A percentile compares a stretch with the other conserved stretches of the same genome.
Conservation (phyloP, 352 stramenopile genomes). For the Thalassiosira mediterranea region DNA sequence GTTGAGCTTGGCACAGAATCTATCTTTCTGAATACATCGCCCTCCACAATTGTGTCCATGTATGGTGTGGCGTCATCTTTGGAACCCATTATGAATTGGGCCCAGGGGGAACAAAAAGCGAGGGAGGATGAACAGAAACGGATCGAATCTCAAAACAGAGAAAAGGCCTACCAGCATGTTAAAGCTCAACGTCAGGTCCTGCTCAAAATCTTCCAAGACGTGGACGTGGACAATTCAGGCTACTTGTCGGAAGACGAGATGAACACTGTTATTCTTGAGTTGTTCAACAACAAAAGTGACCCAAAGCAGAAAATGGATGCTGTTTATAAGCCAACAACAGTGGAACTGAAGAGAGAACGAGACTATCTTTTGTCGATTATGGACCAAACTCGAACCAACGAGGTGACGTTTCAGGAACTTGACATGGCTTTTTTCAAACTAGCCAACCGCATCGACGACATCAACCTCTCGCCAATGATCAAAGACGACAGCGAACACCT, state of each 20-base stretch:
- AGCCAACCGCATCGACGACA: slow-evolving; percentile 46
- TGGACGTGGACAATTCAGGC: slow-evolving; percentile 46
- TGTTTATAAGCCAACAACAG: slow-evolving; percentile 24
- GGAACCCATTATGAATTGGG: slow-evolving; percentile 29
- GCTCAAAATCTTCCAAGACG: slow-evolving; percentile 37
- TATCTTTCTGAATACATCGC: slow-evolving; percentile 34
- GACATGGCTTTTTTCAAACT: slow-evolving; percentile 40
- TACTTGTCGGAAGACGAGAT: slow-evolving; percentile 43
- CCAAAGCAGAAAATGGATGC: background rate
- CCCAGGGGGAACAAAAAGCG: background rate
- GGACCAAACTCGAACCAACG: slow-evolving; percentile 36
- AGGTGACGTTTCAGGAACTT: slow-evolving; percentile 49
- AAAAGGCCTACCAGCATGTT: slow-evolving; percentile 16
- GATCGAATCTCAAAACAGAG: slow-evolving; percentile 29
- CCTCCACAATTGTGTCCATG: slow-evolving; percentile 37
- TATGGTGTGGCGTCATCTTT: slow-evolving; percentile 33
- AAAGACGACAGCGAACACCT: background rate
- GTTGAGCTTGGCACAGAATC: slow-evolving; percentile 26
- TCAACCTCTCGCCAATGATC: slow-evolving; percentile 34
- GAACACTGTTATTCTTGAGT: slow-evolving; percentile 26
- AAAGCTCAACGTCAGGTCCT: slow-evolving; percentile 33
- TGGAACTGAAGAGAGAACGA: slow-evolving; percentile 46
- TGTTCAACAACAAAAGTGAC: slow-evolving; percentile 28
- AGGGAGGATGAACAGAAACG: slow-evolving; percentile 26
- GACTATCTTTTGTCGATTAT: slow-evolving; percentile 46